Evolutionary conservation across 192 early-diverging fungal species (phyloP).

Genomic region (Backusella luteola): DNA sequence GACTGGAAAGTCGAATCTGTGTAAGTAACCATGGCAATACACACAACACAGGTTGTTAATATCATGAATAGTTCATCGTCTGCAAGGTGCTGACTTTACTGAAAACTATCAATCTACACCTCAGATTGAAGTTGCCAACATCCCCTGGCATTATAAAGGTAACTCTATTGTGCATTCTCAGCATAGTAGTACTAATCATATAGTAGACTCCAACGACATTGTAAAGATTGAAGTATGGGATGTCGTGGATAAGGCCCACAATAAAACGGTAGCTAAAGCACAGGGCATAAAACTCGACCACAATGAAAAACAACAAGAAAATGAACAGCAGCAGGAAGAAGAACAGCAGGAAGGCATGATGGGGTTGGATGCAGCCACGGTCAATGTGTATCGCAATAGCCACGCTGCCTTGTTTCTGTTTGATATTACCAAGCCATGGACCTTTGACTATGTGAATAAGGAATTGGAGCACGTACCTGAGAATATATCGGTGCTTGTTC

Average conservation of each 20-base stretch:
- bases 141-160: conserved; percentile 59
- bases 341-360: conserved; percentile 6
- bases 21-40: conserved; percentile 33
- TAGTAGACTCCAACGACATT: conserved; percentile 50
- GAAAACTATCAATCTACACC: conserved; percentile 50
- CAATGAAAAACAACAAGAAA: not conserved
- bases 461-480: conserved; percentile 43
- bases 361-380: conserved; percentile 53
- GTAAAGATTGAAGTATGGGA: conserved; percentile 65
- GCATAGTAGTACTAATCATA: no score
- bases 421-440: conserved; percentile 62
- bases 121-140: conserved; percentile 60
- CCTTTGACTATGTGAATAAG: conserved; percentile 54
- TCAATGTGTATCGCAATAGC: conserved; percentile 60
- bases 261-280: conserved; percentile 13
- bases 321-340: not conserved
- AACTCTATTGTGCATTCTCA: not conserved
- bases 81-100: conserved; percentile 48
- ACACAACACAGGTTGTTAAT: not conserved
- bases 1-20: conserved; percentile 55
- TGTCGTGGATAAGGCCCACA: conserved; percentile 54
- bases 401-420: conserved; percentile 56
- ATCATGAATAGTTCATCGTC: conserved; percentile 41
- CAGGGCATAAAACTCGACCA: conserved; percentile 38
- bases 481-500: conserved; percentile 45